Conservation (phyloP, 2,329 filamentous ascomycete species). For the Pseudogymnoascus sp. region DNA sequence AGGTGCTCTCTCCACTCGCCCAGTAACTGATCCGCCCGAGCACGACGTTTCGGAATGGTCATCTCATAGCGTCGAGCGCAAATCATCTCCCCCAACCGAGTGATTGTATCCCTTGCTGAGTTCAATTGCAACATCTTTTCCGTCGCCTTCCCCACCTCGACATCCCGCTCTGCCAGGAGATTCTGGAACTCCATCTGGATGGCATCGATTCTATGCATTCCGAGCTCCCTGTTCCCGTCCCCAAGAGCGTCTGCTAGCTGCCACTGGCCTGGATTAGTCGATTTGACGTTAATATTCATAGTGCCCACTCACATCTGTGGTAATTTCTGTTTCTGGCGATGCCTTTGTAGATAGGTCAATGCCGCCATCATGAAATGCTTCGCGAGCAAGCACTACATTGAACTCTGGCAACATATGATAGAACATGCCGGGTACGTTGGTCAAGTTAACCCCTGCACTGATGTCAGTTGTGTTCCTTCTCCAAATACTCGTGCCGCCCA, state of each 20-base stretch:
- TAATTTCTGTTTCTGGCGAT: neutral
- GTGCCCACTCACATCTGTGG: neutral
- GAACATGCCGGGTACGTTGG: neutral
- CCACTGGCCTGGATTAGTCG: neutral
- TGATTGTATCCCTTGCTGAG: neutral
- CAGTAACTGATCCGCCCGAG: neutral
- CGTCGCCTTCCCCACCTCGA: neutral
- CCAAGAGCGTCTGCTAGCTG: slow-evolving; percentile 3
- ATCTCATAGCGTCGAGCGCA: neutral
- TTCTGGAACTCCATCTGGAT: neutral
- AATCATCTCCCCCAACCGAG: neutral
- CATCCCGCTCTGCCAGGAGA: neutral
- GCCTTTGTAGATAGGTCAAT: neutral
- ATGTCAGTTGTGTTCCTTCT: neutral
- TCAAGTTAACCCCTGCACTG: neutral
- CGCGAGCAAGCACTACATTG: neutral
- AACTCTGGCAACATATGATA: neutral
- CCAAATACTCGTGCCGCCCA: neutral
- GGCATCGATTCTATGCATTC: neutral
- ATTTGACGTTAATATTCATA: neutral
- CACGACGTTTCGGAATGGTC: neutral
- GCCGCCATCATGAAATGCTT: neutral
- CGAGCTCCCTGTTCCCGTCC: neutral
- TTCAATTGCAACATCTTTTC: neutral
- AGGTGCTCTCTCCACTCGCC: neutral